phyloP scores from a whole-genome alignment of 2,329 filamentous ascomycete species.

The Cordyceps javanica region DNA sequence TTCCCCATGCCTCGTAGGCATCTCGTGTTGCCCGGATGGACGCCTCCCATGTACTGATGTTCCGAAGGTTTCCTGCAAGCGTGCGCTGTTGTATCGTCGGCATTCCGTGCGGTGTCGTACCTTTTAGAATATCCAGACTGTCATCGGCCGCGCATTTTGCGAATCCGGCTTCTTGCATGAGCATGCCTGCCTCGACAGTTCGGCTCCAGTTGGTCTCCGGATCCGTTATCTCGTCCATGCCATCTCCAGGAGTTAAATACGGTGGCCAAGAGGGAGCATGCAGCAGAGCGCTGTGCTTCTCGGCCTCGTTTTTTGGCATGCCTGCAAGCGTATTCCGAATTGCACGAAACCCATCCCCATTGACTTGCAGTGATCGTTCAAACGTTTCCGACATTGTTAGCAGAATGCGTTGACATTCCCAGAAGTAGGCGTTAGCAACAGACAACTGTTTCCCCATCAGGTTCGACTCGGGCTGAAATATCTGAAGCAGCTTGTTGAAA shows the following conservation, averaged over 20 bases:
- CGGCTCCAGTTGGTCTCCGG: slow-evolving; percentile 48
- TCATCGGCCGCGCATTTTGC: slow-evolving; percentile 38
- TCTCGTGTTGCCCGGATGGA: slow-evolving; percentile 54
- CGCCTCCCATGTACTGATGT: slow-evolving; percentile 43
- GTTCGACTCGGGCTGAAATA: slow-evolving; percentile 22
- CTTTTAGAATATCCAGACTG: slow-evolving; percentile 47
- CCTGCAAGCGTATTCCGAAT: slow-evolving; percentile 49
- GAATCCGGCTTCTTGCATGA: slow-evolving; percentile 54
- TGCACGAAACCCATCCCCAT: slow-evolving; percentile 44
- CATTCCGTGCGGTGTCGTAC: slow-evolving; percentile 41
- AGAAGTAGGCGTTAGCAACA: slow-evolving; percentile 32
- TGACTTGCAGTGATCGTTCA: slow-evolving; percentile 44
- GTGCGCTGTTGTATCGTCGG: slow-evolving; percentile 50
- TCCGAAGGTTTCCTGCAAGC: slow-evolving; percentile 16
- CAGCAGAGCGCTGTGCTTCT: slow-evolving; percentile 42
- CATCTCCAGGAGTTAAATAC: slow-evolving; percentile 50
- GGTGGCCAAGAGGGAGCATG: slow-evolving; percentile 54
- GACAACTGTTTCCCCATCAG: slow-evolving; percentile 20
- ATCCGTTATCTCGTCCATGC: slow-evolving; percentile 49
- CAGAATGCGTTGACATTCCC: slow-evolving; percentile 51
- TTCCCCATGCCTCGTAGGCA: slow-evolving; percentile 54
- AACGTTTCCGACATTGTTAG: slow-evolving; percentile 45
- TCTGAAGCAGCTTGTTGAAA: slow-evolving; percentile 25
- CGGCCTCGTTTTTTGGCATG: slow-evolving; percentile 44
- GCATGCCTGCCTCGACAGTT: slow-evolving; percentile 44